phyloP scores from a whole-genome alignment of 805 yeast genomes.

The Kodamaea laetipori region DNA sequence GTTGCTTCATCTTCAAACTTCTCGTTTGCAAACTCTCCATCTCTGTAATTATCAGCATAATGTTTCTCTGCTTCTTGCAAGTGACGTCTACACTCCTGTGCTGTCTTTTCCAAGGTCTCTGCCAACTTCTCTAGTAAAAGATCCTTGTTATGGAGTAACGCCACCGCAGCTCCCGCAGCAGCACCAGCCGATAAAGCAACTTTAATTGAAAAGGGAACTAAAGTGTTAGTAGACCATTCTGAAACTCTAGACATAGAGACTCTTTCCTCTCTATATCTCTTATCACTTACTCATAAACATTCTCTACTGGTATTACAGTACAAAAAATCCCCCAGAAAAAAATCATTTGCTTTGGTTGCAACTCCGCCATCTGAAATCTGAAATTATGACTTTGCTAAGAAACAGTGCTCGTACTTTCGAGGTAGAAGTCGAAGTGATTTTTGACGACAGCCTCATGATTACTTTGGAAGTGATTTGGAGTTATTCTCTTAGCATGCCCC shows the following conservation, averaged over 20 bases:
- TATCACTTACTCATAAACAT: slow-evolving; percentile 16
- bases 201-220: slow-evolving; percentile 38
- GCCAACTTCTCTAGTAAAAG: slow-evolving; percentile 32
- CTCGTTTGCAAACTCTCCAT: slow-evolving; percentile 10
- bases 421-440: no score
- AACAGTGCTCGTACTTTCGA: no score
- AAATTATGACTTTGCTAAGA: no score
- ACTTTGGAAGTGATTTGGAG: no score
- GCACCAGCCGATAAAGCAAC: slow-evolving; percentile 37
- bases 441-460: no score
- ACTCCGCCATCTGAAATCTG: no score
- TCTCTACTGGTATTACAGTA: not conserved
- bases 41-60: slow-evolving; percentile 23
- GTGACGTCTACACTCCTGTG: slow-evolving; percentile 27
- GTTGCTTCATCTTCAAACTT: slow-evolving; percentile 11
- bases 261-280: no score
- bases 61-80: slow-evolving; percentile 19
- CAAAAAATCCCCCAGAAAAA: not conserved
- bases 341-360: no score
- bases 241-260: no score
- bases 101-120: slow-evolving; percentile 30
- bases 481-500: no score
- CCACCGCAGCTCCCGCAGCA: slow-evolving; percentile 36
- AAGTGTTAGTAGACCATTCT: slow-evolving; percentile 5
- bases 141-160: slow-evolving; percentile 32